These are phyloP conservation scores for Pichia kluyveri DNA, from an alignment of 805 yeast genomes.

Conservation along the genomic window DNA sequence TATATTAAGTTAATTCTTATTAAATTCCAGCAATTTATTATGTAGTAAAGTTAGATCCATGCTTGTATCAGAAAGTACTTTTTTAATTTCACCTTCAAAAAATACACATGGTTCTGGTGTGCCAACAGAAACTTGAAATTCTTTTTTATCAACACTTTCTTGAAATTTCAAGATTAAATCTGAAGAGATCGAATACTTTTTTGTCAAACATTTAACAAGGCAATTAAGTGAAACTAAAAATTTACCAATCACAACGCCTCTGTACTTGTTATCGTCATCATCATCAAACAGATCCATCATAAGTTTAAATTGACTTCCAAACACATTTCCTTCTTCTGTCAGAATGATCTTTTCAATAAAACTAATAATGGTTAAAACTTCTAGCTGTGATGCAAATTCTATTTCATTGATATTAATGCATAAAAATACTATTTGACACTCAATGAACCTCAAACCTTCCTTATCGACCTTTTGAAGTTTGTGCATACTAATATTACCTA, in stretches of 20 bases:
- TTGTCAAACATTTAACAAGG: constrained; percentile 9
- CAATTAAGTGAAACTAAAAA: constrained; percentile 11
- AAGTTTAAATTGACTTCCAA: constrained; percentile 2
- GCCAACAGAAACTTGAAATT: constrained; percentile 4
- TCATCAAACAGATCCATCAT: constrained; percentile 12
- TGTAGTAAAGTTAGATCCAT: constrained; percentile 4
- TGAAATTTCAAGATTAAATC: constrained; percentile 15
- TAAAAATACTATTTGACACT: constrained; percentile 27
- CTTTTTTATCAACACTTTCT: constrained; percentile 14
- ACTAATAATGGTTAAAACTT: constrained; percentile 35
- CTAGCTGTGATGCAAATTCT: constrained; percentile 39
- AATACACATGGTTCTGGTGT: not conserved
- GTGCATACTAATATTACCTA: constrained; percentile 18
- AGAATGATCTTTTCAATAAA: constrained; percentile 36
- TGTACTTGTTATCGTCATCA: constrained; percentile 8
- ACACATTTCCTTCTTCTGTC: constrained; percentile 30
- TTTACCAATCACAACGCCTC: constrained; percentile 10
- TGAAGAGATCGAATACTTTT: constrained; percentile 15
- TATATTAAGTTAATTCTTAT: not conserved
- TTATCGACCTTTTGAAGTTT: constrained; percentile 1
- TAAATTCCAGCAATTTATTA: constrained; percentile 3
- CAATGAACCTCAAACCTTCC: constrained; percentile 9
- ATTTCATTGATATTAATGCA: constrained; percentile 31
- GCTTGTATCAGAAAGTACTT: not conserved
- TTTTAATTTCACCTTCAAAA: constrained; percentile 10